Evolutionary conservation across 2,329 filamentous ascomycete genomes (phyloP), one percentile per base, ranked within the genome.

Genomic region (Fusarium nodosum): DNA sequence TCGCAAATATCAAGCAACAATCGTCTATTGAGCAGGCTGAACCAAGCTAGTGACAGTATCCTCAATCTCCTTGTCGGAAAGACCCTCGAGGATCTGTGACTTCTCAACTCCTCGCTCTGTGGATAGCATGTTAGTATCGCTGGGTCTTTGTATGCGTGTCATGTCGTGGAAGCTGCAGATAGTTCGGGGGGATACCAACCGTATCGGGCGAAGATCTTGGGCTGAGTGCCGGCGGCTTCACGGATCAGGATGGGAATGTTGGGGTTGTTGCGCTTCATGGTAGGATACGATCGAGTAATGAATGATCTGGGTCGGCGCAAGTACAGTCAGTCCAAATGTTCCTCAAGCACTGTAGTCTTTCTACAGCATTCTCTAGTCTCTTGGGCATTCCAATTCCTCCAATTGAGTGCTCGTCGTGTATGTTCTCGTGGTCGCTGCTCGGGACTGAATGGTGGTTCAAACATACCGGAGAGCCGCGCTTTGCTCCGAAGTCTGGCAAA

Each of bases 251-350:
- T 98, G 56, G 96, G 96, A 50, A 88, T 94, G 81, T 92, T 85
- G 60, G 96, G 96, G 85, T 99, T 99, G 87, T 95, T 93, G 87
- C 97, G 97, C 90, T 99, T 99, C 95, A 99, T 98, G 64, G 93
- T 96, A 47, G 96, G 96, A 82, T 99, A 99, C 72, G 94, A 90
- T 79, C 93, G 90, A 71, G 91, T 91, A 72, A 99, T 87, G 83
- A 99, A 99, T 31, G 92, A 90, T 81, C 96, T 97, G 44, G 38
- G 75, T 52, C 48, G 53, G 33, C 24, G 55, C 56, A 36, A 33
- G 56, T 12, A n/a, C 26, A 31, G 62, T 73, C 64, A 72, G 72
- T 56, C 22, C 47, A 55, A 12, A 33, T 53, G 41, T 44, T 48
- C 34, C 20, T 36, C 41, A 22, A 45, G 41, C 30, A 59, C 44